Evolutionary conservation across 345 rosid genomes (phyloP).

Genomic region (Pelargonium nanum): DNA sequence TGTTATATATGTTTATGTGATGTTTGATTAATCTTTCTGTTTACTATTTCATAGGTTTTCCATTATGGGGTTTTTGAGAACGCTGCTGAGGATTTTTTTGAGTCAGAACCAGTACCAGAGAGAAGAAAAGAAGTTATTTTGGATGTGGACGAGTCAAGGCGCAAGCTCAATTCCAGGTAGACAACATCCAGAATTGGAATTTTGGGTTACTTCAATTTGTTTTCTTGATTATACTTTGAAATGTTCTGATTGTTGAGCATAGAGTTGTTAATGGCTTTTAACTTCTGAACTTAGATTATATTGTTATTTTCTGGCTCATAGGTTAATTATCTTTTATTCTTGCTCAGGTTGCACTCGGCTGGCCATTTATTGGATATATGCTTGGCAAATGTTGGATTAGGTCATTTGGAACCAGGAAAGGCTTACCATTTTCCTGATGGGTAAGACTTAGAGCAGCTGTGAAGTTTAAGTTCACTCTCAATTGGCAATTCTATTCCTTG

Average conservation of each 20-base stretch:
- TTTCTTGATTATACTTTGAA: background rate
- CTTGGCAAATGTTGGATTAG: slow-evolving; percentile 51
- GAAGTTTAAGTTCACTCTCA: background rate
- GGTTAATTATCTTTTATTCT: background rate
- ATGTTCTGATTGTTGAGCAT: background rate
- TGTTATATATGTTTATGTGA: background rate
- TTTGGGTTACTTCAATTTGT: background rate
- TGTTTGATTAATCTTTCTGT: background rate
- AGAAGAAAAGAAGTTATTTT: slow-evolving; percentile 41
- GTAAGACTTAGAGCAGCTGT: slow-evolving; percentile 25
- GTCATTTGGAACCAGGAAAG: slow-evolving; percentile 65
- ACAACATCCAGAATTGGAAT: background rate
- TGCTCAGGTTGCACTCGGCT: slow-evolving; percentile 69
- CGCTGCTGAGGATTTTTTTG: slow-evolving; percentile 19
- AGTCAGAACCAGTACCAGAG: slow-evolving; percentile 20
- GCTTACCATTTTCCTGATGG: slow-evolving; percentile 85
- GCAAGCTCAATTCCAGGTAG: slow-evolving; percentile 69
- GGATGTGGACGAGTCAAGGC: slow-evolving; percentile 52
- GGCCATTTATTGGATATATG: slow-evolving; percentile 75
- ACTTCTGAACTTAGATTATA: background rate
- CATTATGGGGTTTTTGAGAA: slow-evolving; percentile 57
- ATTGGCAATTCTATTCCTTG: background rate
- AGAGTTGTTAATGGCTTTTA: background rate
- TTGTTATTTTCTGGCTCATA: background rate
- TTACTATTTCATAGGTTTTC: slow-evolving; percentile 35